Percentiles rank a stretch among this genome's conserved stretches.
Conservation (phyloP, 169 alveolate species). For the Plasmodium gonderi region DNA sequence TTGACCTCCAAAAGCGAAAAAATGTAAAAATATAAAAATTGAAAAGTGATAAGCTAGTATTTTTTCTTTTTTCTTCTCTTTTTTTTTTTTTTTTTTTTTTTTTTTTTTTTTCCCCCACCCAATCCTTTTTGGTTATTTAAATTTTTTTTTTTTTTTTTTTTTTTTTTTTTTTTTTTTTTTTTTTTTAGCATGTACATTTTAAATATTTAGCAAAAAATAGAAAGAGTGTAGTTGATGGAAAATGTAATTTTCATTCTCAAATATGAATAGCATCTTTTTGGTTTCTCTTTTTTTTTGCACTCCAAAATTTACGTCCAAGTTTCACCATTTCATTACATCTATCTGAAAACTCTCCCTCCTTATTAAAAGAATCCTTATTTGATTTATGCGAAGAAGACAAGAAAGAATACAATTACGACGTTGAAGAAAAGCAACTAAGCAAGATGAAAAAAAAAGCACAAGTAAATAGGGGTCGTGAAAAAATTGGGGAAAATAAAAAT, state of each 20-base stretch:
- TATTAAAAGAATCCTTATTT: slow-evolving; percentile 28
- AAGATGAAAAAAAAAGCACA: slow-evolving; percentile 8
- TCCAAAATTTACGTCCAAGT: background rate
- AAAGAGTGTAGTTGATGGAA: background rate
- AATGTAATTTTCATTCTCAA: background rate
- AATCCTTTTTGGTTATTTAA: no score
- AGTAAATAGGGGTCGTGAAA: slow-evolving; percentile 9
- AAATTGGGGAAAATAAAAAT: slow-evolving; percentile 28
- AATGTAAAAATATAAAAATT: no score
- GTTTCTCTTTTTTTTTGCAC: background rate
- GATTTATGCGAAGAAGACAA: slow-evolving; percentile 66
- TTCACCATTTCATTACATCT: background rate
- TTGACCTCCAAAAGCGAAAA: background rate
- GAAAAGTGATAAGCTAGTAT: no score
- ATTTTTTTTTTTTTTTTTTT: no score
- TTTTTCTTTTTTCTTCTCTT: no score
- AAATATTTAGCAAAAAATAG: background rate
- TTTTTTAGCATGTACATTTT: no score
- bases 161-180: no score
- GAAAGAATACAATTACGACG: slow-evolving; percentile 65
- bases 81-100: no score
- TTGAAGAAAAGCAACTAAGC: slow-evolving; percentile 56
- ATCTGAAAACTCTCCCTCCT: background rate
- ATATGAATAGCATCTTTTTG: background rate
- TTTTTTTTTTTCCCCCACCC: no score